Conservation (phyloP, 495 filamentous ascomycete genomes). For the Aspergillus campestris region DNA sequence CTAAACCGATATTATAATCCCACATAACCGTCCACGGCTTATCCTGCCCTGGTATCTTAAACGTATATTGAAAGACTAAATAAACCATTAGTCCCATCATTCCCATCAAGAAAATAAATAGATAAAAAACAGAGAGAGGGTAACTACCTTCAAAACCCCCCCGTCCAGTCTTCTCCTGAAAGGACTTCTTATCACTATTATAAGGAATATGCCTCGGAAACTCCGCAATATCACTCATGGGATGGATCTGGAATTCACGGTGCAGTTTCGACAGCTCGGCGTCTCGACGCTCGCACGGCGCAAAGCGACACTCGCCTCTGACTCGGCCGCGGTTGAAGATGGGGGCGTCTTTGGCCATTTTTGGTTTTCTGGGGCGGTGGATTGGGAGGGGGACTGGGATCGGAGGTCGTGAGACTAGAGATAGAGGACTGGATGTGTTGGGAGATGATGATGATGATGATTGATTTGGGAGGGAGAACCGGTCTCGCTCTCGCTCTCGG, state of each 20-base stretch:
- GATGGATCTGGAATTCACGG: conserved; percentile 52
- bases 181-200: conserved; percentile 83
- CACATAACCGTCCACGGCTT: conserved; percentile 75
- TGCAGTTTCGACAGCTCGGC: conserved; percentile 47
- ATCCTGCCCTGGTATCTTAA: conserved; percentile 60
- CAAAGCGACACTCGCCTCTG: conserved; percentile 56
- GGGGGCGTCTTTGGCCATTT: conserved; percentile 52
- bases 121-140: neutral
- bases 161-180: conserved; percentile 74
- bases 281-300: conserved; percentile 56
- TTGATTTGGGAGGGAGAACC: conserved; percentile 6
- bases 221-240: conserved; percentile 58
- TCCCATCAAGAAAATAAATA: neutral
- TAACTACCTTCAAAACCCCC: conserved; percentile 76
- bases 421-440: conserved; percentile 18
- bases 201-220: conserved; percentile 81
- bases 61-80: conserved; percentile 87
- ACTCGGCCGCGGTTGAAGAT: conserved; percentile 48
- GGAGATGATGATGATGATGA: conserved; percentile 1
- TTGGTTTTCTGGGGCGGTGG: conserved; percentile 33
- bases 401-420: conserved; percentile 2
- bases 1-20: conserved; percentile 95
- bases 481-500: conserved; percentile 2
- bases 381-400: conserved; percentile 13
- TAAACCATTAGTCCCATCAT: neutral